Evolutionary conservation across 352 stramenopile genomes (phyloP).

Genomic region (Hyphochytrium catenoides): DNA sequence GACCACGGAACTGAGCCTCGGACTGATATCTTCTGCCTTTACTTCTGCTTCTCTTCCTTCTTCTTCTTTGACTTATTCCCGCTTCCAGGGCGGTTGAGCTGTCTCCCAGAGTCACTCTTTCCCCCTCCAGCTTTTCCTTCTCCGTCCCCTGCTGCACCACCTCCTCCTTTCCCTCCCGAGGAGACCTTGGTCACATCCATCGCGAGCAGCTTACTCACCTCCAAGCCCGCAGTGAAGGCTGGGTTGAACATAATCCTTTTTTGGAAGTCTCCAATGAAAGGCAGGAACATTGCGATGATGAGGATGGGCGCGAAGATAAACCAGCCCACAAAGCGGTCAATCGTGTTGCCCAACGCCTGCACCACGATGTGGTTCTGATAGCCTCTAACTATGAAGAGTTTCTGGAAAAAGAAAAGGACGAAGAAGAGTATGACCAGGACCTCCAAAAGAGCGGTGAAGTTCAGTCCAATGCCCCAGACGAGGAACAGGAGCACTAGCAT

Average conservation of each 20-base stretch:
- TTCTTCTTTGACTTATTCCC: no score
- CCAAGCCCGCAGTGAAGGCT: slow-evolving; percentile 8
- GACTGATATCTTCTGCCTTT: no score
- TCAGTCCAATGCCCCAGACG: slow-evolving; percentile 11
- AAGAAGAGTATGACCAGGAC: slow-evolving; percentile 11
- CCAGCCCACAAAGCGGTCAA: slow-evolving; percentile 5
- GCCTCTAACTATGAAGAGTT: slow-evolving; percentile 14
- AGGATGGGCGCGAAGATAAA: slow-evolving; percentile 7
- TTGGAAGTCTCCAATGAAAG: slow-evolving; percentile 6
- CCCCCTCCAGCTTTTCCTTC: no score
- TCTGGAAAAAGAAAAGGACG: slow-evolving; percentile 14
- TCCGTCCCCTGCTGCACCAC: no score
- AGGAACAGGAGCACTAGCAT: slow-evolving; percentile 10
- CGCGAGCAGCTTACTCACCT: slow-evolving; percentile 6
- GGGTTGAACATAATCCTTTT: slow-evolving; percentile 9
- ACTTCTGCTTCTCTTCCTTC: no score
- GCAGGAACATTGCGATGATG: slow-evolving; percentile 10
- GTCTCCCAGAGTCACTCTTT: no score
- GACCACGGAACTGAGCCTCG: no score
- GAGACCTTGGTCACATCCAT: no score
- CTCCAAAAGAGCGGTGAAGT: slow-evolving; percentile 13
- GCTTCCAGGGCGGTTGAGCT: no score
- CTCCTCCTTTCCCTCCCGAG: no score
- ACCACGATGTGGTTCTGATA: slow-evolving; percentile 8
- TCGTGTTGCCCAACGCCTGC: slow-evolving; percentile 2